These are phyloP conservation scores for Helianthus tuberosus DNA, from an alignment of 129 eudicot species.

Conservation along the genomic window DNA sequence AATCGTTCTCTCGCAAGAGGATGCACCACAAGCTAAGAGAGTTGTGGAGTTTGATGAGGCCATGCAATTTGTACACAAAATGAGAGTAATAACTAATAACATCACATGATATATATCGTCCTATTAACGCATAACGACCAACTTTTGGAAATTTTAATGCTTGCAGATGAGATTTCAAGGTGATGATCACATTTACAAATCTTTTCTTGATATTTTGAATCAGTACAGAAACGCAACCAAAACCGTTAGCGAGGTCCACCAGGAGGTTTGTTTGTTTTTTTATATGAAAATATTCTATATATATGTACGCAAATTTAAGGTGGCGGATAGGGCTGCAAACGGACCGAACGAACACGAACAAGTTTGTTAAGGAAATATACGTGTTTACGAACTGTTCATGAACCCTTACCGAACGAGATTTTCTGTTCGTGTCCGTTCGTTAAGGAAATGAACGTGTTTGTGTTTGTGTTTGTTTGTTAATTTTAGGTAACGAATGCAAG, in stretches of 20 bases:
- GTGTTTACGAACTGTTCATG: too few species aligned
- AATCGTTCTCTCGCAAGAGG: slow-evolving; percentile 61
- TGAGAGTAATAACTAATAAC: slow-evolving; percentile 57
- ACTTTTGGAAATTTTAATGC: slow-evolving; percentile 13
- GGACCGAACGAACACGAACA: too few species aligned
- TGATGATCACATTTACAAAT: slow-evolving; percentile 77
- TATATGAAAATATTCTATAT: slow-evolving; percentile 5
- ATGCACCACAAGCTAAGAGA: slow-evolving; percentile 60
- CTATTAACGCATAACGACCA: neutral
- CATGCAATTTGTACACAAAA: slow-evolving; percentile 67
- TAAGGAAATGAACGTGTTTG: too few species aligned
- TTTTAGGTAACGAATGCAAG: too few species aligned
- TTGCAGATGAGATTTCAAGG: slow-evolving; percentile 85
- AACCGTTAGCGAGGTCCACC: slow-evolving; percentile 66
- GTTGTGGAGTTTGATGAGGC: slow-evolving; percentile 79
- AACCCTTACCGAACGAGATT: too few species aligned
- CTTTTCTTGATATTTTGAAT: slow-evolving; percentile 83
- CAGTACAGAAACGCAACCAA: slow-evolving; percentile 70
- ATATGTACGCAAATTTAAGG: slow-evolving; percentile 15
- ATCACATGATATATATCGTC: neutral
- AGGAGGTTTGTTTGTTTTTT: slow-evolving; percentile 52
- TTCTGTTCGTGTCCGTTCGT: too few species aligned
- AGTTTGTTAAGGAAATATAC: too few species aligned
- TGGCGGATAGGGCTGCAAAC: neutral
- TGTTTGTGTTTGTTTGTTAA: too few species aligned